Evolutionary conservation across 352 stramenopile genomes (phyloP).

Genomic region (Phytophthora hybrid): DNA sequence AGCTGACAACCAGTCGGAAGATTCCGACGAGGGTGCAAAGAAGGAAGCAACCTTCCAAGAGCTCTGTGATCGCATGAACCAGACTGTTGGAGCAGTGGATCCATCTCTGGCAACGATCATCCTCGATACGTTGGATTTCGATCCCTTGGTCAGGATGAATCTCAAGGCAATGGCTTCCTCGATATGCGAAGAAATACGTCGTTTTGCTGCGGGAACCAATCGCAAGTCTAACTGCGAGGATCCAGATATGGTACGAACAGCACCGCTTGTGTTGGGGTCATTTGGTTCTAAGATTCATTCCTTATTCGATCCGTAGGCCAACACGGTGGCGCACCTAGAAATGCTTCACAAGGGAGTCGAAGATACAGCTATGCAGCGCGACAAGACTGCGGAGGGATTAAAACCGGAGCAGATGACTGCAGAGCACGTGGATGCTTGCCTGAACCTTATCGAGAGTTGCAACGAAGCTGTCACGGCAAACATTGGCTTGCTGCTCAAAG

Average conservation of each 20-base stretch:
- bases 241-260: neutral
- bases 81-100: neutral
- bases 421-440: neutral
- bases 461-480: conserved; percentile 8
- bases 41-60: conserved; percentile 1
- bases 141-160: conserved; percentile 7
- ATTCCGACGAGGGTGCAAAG: neutral
- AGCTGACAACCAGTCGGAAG: neutral
- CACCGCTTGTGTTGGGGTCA: neutral
- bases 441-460: neutral
- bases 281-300: neutral
- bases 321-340: neutral
- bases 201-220: neutral
- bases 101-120: conserved; percentile 2
- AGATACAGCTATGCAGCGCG: neutral
- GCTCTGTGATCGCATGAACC: conserved; percentile 1
- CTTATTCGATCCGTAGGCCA: neutral
- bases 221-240: conserved; percentile 2
- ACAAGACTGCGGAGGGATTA: conserved; percentile 8
- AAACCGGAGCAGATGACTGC: conserved; percentile 9
- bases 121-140: conserved; percentile 3
- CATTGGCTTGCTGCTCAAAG: neutral
- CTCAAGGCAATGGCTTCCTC: conserved; percentile 1
- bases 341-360: conserved; percentile 8
- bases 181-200: conserved; percentile 1